Base-by-base conservation (phyloP, 768 basidiomycete species). In the Mycena olivaceomarginata region DNA sequence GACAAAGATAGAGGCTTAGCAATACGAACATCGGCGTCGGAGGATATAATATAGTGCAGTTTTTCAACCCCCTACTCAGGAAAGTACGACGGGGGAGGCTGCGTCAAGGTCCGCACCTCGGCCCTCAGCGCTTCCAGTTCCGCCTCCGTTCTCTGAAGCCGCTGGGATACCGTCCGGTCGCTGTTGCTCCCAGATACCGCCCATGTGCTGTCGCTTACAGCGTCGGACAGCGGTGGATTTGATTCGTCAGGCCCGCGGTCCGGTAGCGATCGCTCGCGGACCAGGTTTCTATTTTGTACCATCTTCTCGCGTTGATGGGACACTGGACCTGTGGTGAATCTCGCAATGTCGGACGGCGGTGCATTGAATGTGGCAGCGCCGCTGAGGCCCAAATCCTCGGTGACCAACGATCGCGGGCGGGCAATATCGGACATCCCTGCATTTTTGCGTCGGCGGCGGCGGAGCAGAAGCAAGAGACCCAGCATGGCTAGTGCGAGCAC, bases 71-170 rank as follows among this genome's bases (percentile, higher is more conserved):
- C 39, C 67, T 67, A 67, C 67, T 67, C 67, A 67, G 57, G 57
- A 59, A 37, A 59, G 57, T 67, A 67, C 67, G 67, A 67, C 67
- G 67, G 67, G 37, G 67, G 67, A 40, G 67, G 67, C 67, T 67
- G 67, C 67, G 67, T 67, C 67, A 67, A 53, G 48, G 67, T 67
- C 67, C 67, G 67, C 67, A 67, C 67, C 67, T 67, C 67, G 31
- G 67, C 67, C 67, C 67, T 67, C 48, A 67, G 67, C 39, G 51
- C 67, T 53, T 67, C 67, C 67, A 67, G 67, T 45, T 67, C 67
- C 67, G 67, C 67, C 67, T 67, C 67, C 51, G 48, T 53, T 53
- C 67, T 67, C 67, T 56, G 67, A 13, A 67, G 67, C 48, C 67
- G 67, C 67, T 67, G 48, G 37, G 67, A 67, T 40, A 67, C 51